Conservation (phyloP, 768 basidiomycete genomes). For the Filobasidium wieringae region DNA sequence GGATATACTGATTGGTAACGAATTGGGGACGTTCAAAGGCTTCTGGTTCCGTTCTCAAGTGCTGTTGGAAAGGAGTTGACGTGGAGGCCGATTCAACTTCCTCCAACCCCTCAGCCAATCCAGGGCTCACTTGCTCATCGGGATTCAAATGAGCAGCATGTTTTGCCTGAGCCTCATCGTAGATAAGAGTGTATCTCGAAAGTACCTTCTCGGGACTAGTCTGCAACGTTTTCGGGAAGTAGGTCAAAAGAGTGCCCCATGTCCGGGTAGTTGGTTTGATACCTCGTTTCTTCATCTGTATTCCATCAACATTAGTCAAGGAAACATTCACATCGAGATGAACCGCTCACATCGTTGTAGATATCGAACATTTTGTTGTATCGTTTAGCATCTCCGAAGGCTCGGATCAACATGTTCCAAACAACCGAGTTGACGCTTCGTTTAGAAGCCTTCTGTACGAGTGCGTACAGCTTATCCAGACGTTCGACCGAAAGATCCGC, state of each 20-base stretch:
- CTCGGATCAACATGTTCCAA: slow-evolving; percentile 27
- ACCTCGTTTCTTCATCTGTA: slow-evolving; percentile 37
- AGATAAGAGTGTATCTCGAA: slow-evolving; percentile 4
- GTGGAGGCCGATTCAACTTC: neutral
- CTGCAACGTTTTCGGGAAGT: slow-evolving; percentile 15
- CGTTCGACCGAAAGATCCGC: neutral
- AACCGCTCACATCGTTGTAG: slow-evolving; percentile 33
- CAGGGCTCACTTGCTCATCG: neutral
- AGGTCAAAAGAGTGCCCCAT: slow-evolving; percentile 27
- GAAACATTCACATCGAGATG: neutral
- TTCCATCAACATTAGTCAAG: neutral
- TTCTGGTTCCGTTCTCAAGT: neutral
- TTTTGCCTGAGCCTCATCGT: slow-evolving; percentile 8
- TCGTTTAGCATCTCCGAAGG: slow-evolving; percentile 21
- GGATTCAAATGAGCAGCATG: neutral
- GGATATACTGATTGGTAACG: slow-evolving; percentile 30
- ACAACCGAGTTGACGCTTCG: slow-evolving; percentile 24
- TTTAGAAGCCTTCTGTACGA: slow-evolving; percentile 17
- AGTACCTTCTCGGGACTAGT: neutral
- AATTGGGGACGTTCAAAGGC: slow-evolving; percentile 8
- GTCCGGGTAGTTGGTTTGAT: slow-evolving; percentile 28
- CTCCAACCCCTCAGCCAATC: neutral
- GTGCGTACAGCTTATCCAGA: slow-evolving; percentile 4
- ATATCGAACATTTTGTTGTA: slow-evolving; percentile 28
- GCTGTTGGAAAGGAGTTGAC: neutral